Evolutionary conservation across 1,284 basidiomycete species (phyloP).

Genomic region (Tranzscheliella williamsii): DNA sequence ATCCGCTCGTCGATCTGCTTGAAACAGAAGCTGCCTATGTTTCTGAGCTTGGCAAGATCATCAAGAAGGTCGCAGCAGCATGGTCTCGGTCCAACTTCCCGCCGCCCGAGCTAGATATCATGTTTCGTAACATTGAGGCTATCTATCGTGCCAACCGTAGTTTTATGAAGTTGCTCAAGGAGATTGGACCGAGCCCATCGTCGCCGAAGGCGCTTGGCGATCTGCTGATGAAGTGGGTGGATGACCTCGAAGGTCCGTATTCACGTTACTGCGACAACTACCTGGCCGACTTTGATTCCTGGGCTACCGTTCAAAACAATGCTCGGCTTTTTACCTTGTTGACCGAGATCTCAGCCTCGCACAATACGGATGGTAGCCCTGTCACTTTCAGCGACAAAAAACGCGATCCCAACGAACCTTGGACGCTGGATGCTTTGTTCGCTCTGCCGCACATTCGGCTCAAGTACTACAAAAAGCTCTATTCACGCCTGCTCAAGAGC

Average conservation of each 20-base stretch:
- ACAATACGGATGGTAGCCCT: conserved; percentile 37
- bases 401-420: conserved; percentile 61
- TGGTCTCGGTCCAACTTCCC: conserved; percentile 95
- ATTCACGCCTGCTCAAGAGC: conserved; percentile 81
- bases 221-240: conserved; percentile 93
- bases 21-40: conserved; percentile 92
- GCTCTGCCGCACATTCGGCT: conserved; percentile 80
- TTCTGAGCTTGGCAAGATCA: conserved; percentile 84
- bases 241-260: conserved; percentile 74
- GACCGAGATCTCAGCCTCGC: conserved; percentile 68
- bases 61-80: conserved; percentile 94
- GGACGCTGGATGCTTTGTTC: conserved; percentile 88
- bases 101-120: conserved; percentile 83
- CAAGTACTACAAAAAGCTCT: conserved; percentile 90
- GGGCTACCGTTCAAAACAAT: conserved; percentile 78
- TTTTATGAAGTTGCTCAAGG: conserved; percentile 76
- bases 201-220: conserved; percentile 95
- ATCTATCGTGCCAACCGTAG: conserved; percentile 88
- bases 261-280: conserved; percentile 77
- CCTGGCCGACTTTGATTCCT: conserved; percentile 77
- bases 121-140: conserved; percentile 90
- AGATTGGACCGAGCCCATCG: conserved; percentile 88
- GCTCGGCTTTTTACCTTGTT: conserved; percentile 73
- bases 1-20: conserved; percentile 87
- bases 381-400: conserved; percentile 41